These are phyloP conservation scores for Cudoniella acicularis DNA, from an alignment of 495 filamentous ascomycete genomes.

Conservation along the genomic window DNA sequence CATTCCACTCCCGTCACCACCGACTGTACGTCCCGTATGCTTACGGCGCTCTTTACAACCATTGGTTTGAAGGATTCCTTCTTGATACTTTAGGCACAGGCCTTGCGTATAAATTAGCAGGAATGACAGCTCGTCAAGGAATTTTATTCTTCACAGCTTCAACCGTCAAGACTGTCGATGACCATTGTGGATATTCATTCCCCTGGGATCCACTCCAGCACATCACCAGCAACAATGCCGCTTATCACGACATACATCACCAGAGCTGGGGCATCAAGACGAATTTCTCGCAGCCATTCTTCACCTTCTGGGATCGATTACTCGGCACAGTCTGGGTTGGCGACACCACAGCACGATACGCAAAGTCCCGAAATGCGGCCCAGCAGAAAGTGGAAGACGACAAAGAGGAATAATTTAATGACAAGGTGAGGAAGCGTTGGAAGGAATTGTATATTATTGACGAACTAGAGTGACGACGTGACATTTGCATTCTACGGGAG, in stretches of 20 bases:
- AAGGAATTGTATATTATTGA: constrained; percentile 14
- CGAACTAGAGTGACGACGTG: background rate
- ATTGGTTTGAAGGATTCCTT: constrained; percentile 87
- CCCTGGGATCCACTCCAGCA: constrained; percentile 93
- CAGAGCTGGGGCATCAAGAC: constrained; percentile 98
- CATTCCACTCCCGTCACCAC: constrained; percentile 93
- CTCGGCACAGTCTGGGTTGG: constrained; percentile 74
- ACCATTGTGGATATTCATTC: constrained; percentile 93
- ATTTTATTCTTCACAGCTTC: constrained; percentile 82
- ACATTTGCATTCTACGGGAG: constrained; percentile 9
- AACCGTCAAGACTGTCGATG: constrained; percentile 94
- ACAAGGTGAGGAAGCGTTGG: background rate
- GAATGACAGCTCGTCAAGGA: constrained; percentile 73
- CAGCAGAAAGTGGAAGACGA: constrained; percentile 29
- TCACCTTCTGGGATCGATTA: constrained; percentile 77
- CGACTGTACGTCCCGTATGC: constrained; percentile 96
- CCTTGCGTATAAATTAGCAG: constrained; percentile 70
- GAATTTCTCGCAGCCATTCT: constrained; percentile 74
- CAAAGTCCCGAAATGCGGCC: constrained; percentile 25
- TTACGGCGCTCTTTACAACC: constrained; percentile 95
- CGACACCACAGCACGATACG: constrained; percentile 20
- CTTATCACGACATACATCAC: constrained; percentile 96
- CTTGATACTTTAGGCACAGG: constrained; percentile 86
- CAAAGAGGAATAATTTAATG: constrained; percentile 10
- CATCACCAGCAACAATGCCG: constrained; percentile 87